Evolutionary conservation across 75 land plant species (phyloP), one percentile per base, ranked within the genome.

Genomic region (Azolla pinnata): DNA sequence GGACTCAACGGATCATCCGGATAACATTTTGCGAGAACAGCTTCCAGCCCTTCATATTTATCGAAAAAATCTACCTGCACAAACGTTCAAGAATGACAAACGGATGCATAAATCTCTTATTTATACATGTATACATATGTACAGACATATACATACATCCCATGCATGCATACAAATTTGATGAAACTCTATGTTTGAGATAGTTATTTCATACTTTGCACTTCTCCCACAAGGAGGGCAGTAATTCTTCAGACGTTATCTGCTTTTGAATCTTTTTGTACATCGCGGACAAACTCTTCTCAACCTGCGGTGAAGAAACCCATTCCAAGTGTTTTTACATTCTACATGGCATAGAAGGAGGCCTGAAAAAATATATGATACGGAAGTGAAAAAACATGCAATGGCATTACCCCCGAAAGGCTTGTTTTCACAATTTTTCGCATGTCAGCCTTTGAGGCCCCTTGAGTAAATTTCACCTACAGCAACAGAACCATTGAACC

Each of bases 211-310:
- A 45, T 26, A 86, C 99, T 97, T 90, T 90, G 97, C 91, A 95
- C 61, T 86, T 95, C 28, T 86, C 99, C 99, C 99, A 95, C 40
- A 95, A 73, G 47, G 95, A 81, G 29, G 99, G 99, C 28, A 90
- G 70, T 50, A 95, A 65, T 68, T 95, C 99, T 54, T 95, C 99
- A 16, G 99, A 95, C 19, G 88, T 80, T 20, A 95, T 73, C 47
- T 76, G 82, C 79, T 86, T 95, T 59, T 86, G 92, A 79, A 95
- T 70, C 31, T 66, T 82, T 63, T 78, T 95, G 31, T 83, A 82
- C 97, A 95, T 90, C 1, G 67, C 67, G 63, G 49, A 60, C 30
- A 95, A 67, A 35, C 85, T 73, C 67, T 85, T 95, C 57, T 95
- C 99, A 72, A 90, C 80, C 99, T 95, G 79, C 29, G 51, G 35